phyloP scores from a whole-genome alignment of 805 yeast species.

The Saturnispora kantuleensis region DNA sequence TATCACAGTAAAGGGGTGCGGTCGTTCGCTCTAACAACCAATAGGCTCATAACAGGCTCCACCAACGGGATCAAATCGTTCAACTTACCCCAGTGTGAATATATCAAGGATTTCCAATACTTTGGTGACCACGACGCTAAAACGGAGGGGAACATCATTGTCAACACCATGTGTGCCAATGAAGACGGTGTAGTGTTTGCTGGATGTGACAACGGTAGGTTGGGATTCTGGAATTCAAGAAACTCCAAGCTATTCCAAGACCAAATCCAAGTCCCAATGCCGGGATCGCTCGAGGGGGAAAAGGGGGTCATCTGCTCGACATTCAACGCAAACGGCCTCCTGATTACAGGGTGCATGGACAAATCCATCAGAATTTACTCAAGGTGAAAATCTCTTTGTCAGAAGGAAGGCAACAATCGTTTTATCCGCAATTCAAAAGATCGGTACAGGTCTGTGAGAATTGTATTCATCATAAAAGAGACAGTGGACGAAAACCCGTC shows the following conservation, averaged over 20 bases:
- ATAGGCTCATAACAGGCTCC: conserved; percentile 65
- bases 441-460: conserved; percentile 56
- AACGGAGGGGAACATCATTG: conserved; percentile 31
- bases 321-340: conserved; percentile 75
- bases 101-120: conserved; percentile 41
- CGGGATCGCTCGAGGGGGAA: conserved; percentile 65
- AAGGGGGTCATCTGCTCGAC: conserved; percentile 57
- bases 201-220: conserved; percentile 77
- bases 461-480: conserved; percentile 32
- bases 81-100: conserved; percentile 68
- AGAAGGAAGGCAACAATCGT: conserved; percentile 21
- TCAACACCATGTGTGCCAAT: conserved; percentile 53
- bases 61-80: conserved; percentile 78
- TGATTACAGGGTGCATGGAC: conserved; percentile 86
- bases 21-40: conserved; percentile 57
- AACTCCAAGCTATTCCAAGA: conserved; percentile 56
- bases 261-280: conserved; percentile 42
- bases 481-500: neutral
- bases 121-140: conserved; percentile 29
- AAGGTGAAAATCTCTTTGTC: conserved; percentile 1
- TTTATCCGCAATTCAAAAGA: conserved; percentile 24
- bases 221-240: conserved; percentile 71
- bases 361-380: conserved; percentile 20
- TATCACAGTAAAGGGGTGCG: conserved; percentile 81
- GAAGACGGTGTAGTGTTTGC: conserved; percentile 55